Conservation (phyloP, 345 rosid species). For the Populus ilicifolia region DNA sequence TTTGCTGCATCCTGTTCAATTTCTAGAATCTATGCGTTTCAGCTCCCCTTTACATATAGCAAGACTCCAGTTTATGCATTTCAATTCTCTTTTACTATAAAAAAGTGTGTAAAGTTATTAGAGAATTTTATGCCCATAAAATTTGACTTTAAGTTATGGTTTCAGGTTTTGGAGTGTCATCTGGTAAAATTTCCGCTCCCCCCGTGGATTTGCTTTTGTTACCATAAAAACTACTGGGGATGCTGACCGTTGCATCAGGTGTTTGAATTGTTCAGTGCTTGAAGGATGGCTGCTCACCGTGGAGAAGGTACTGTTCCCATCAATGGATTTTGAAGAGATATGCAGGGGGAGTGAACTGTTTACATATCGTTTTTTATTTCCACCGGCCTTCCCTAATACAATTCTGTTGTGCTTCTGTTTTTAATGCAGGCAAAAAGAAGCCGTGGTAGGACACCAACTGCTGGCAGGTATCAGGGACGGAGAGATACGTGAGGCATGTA, state of each 20-base stretch:
- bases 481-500: constrained; percentile 45
- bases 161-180: constrained; percentile 56
- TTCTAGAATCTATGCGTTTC: not conserved
- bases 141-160: not conserved
- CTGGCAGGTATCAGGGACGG: constrained; percentile 56
- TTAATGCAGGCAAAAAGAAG: constrained; percentile 55
- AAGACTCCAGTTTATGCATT: not conserved
- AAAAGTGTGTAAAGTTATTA: not conserved
- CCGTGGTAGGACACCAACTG: constrained; percentile 67
- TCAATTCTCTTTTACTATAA: not conserved
- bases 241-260: constrained; percentile 60
- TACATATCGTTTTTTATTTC: constrained; percentile 4
- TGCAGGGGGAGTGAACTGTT: constrained; percentile 10
- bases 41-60: not conserved
- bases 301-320: constrained; percentile 46
- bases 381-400: not conserved
- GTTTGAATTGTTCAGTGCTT: constrained; percentile 56
- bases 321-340: not conserved
- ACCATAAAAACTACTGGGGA: constrained; percentile 52
- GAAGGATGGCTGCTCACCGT: constrained; percentile 64
- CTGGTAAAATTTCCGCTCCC: constrained; percentile 56
- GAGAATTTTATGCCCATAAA: not conserved
- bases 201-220: constrained; percentile 65
- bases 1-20: not conserved
- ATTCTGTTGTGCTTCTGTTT: not conserved